Evolutionary conservation across 768 basidiomycete species (phyloP).

Genomic region (Suillus subalutaceus): DNA sequence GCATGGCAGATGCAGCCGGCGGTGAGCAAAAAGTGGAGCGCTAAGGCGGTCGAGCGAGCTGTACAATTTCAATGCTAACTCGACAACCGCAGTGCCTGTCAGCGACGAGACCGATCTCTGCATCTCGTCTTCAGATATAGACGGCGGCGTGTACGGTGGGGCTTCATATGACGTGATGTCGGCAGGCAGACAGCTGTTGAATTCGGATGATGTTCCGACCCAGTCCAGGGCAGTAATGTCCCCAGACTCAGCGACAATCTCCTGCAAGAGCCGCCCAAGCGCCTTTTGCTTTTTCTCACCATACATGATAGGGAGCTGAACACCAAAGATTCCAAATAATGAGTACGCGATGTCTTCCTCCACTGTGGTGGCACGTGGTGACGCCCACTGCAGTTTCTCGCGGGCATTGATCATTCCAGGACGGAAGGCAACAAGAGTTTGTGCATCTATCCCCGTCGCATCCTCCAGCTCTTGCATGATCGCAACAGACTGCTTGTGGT

Average conservation of each 20-base stretch:
- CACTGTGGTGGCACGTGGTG: no score
- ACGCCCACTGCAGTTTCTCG: no score
- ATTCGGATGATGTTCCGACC: not conserved
- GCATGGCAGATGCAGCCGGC: not conserved
- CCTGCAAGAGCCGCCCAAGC: not conserved
- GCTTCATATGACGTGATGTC: not conserved
- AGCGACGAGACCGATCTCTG: not conserved
- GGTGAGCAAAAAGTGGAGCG: not conserved
- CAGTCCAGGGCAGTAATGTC: not conserved
- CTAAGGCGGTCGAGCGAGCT: not conserved
- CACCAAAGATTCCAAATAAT: not conserved
- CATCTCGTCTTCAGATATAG: not conserved
- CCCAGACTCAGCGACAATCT: not conserved
- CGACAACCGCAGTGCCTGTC: not conserved
- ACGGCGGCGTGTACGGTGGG: not conserved
- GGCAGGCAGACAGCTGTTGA: not conserved
- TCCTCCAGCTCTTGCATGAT: no score
- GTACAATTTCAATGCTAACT: not conserved
- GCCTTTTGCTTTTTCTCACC: not conserved
- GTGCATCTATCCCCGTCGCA: no score
- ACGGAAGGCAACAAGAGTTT: no score
- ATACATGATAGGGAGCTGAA: not conserved
- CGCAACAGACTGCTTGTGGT: no score
- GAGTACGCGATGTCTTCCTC: no score
- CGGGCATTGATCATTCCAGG: no score